These are phyloP conservation scores for Tympanopsis confertula DNA, from an alignment of 2,329 filamentous ascomycete genomes.

Conservation along the genomic window DNA sequence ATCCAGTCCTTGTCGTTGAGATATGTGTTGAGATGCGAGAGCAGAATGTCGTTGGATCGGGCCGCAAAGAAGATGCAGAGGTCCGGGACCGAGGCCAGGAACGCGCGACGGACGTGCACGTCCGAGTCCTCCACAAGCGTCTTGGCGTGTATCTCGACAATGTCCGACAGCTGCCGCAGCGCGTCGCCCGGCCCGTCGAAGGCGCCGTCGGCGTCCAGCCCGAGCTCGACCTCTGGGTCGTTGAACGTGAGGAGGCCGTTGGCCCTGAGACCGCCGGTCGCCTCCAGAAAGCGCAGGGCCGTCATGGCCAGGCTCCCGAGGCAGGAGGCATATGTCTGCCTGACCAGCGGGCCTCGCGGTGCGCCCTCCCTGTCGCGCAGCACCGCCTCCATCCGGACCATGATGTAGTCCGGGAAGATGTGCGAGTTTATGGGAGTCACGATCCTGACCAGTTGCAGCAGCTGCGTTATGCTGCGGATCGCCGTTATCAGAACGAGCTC, in stretches of 20 bases:
- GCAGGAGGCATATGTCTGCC: slow-evolving; percentile 86
- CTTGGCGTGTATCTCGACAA: slow-evolving; percentile 83
- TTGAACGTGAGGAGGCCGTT: slow-evolving; percentile 70
- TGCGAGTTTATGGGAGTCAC: slow-evolving; percentile 69
- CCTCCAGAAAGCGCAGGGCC: slow-evolving; percentile 74
- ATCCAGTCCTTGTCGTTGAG: slow-evolving; percentile 95
- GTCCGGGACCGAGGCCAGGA: slow-evolving; percentile 80
- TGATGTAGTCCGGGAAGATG: slow-evolving; percentile 56
- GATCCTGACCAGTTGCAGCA: slow-evolving; percentile 77
- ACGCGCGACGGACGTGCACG: slow-evolving; percentile 76
- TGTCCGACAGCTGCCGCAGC: slow-evolving; percentile 67
- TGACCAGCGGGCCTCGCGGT: slow-evolving; percentile 57
- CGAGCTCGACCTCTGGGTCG: slow-evolving; percentile 70
- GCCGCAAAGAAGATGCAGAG: slow-evolving; percentile 89
- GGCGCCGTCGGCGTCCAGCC: slow-evolving; percentile 51
- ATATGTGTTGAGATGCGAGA: slow-evolving; percentile 94
- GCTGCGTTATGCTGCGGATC: slow-evolving; percentile 75
- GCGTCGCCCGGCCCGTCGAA: slow-evolving; percentile 77
- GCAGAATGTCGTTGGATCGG: slow-evolving; percentile 89
- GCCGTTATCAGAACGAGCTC: slow-evolving; percentile 79
- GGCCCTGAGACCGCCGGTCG: slow-evolving; percentile 76
- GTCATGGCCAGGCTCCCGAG: slow-evolving; percentile 80
- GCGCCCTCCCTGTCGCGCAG: slow-evolving; percentile 31
- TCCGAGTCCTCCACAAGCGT: slow-evolving; percentile 78
- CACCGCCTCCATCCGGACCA: slow-evolving; percentile 48